Conservation (phyloP, 2,329 filamentous ascomycete species). For the Chrysosporium queenslandicum region DNA sequence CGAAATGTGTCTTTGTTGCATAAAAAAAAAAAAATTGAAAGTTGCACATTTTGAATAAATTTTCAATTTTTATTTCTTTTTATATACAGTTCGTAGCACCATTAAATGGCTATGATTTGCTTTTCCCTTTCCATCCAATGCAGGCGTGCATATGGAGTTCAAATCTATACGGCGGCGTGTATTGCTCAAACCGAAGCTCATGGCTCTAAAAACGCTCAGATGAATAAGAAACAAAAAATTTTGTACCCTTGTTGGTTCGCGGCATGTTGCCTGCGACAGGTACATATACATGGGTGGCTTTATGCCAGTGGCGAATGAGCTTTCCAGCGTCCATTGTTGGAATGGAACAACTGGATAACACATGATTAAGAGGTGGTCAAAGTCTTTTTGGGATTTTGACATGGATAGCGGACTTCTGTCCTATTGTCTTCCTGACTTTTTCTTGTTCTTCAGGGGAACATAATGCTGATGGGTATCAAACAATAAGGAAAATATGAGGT, state of each 20-base stretch:
- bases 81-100: conserved; percentile 2
- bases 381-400: background rate
- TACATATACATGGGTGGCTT: conserved; percentile 8
- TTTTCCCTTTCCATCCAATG: conserved; percentile 4
- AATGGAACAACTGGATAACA: conserved; percentile 12
- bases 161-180: background rate
- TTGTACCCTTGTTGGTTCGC: conserved; percentile 18
- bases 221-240: conserved; percentile 2
- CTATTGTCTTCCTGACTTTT: background rate
- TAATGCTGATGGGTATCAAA: conserved; percentile 11
- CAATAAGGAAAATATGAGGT: background rate
- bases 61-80: background rate
- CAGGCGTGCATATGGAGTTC: conserved; percentile 1
- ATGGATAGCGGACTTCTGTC: background rate
- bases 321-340: conserved; percentile 16
- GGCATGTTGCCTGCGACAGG: conserved; percentile 16
- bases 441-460: background rate
- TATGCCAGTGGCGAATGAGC: background rate
- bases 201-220: background rate
- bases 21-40: too few species aligned
- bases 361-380: background rate
- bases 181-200: background rate
- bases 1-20: too few species aligned
- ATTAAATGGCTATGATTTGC: background rate
- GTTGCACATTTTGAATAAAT: too few species aligned